Base-by-base conservation (phyloP, 129 eudicot species). In the Escallonia rubra region DNA sequence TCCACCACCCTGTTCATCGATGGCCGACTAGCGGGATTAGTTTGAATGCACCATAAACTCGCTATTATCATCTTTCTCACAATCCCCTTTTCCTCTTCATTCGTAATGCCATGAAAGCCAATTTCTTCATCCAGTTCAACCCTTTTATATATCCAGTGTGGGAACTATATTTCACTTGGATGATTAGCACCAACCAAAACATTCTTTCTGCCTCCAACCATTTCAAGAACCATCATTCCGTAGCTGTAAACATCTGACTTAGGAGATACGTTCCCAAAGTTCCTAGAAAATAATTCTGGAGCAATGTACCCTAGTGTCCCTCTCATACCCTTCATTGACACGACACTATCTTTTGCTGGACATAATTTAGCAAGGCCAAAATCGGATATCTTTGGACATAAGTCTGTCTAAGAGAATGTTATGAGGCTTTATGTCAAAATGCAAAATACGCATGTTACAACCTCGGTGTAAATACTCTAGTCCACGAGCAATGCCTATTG, bases 31-130 rank as follows among this genome's bases (percentile, higher is more conserved):
- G 40, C 43, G 9, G 83, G 75, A 68, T 68, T 53, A 34, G 59
- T 51, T 55, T 79, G 83, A 62, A 79, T 79, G 51, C 83, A 79
- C 83, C 83, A 79, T 8, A 79, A 46, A 41, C 83, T 70, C 43
- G 73, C 75, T 2, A 72, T 43, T 6, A 68, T 12, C 71, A 78
- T 72, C 74, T 72, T 78, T 47, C 65, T 74, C 4, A 46, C 73
- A 3, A 48, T 48, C 15, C 64, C 68, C 16, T 57, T 51, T 52
- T 79, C 79, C 54, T 68, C 59, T 57, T 2, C 2, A 2, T 50
- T 13, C 16, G 57, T 52, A 2, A 38, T 16, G 11, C 7, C 48
- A 9, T 6, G 41, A 11, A 41, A 49, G 8, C 54, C 11, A 7
- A 50, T 2, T 43, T 63, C 66, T 7, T 65, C 69, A 2, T 53